Evolutionary conservation across 2,329 filamentous ascomycete species (phyloP).

Genomic region (Cryphonectria japonica): DNA sequence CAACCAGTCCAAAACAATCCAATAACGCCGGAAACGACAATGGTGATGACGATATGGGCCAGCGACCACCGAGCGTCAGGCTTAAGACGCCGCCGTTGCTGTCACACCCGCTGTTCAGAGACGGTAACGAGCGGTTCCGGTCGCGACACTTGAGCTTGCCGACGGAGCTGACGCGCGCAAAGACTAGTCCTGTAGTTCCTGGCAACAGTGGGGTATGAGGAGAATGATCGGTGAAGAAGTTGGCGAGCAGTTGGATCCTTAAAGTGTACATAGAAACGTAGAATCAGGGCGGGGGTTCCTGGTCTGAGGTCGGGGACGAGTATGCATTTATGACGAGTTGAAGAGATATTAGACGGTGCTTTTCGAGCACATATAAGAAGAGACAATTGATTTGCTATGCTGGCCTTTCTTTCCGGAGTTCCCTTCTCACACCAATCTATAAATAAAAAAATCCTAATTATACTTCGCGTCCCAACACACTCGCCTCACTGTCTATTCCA

Average conservation of each 20-base stretch:
- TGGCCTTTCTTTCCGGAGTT: too few species aligned
- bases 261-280: not conserved
- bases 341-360: not conserved
- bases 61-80: constrained; percentile 16
- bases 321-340: not conserved
- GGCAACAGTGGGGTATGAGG: not conserved
- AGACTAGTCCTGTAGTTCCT: not conserved
- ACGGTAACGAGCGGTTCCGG: not conserved
- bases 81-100: constrained; percentile 26
- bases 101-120: constrained; percentile 26
- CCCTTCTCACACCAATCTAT: too few species aligned
- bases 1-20: not conserved
- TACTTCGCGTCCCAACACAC: not conserved
- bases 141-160: constrained; percentile 23
- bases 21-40: not conserved
- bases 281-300: not conserved
- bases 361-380: too few species aligned
- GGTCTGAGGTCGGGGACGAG: not conserved
- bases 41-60: not conserved
- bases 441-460: not conserved
- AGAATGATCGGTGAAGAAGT: too few species aligned
- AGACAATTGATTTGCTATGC: too few species aligned
- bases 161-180: constrained; percentile 15
- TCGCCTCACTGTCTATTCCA: not conserved
- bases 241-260: not conserved